phyloP scores from a whole-genome alignment of 768 basidiomycete species.

The Hirschioporus abietinus region DNA sequence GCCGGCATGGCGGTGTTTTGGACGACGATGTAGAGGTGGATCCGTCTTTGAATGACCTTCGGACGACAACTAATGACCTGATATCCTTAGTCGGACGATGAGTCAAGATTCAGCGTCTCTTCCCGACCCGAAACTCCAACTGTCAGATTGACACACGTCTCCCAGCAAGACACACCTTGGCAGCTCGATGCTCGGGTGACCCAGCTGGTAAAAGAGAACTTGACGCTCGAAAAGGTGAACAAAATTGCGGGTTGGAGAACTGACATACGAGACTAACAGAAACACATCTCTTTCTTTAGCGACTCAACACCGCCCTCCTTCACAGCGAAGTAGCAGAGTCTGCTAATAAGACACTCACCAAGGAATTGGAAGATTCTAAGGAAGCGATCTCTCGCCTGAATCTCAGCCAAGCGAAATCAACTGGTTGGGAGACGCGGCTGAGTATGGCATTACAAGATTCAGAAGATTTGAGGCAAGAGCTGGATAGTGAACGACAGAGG shows the following conservation, averaged over 20 bases:
- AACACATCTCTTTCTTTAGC: slow-evolving; percentile 33
- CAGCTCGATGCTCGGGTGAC: slow-evolving; percentile 31
- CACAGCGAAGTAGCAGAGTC: slow-evolving; percentile 80
- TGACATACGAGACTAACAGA: slow-evolving; percentile 8
- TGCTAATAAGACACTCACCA: slow-evolving; percentile 66
- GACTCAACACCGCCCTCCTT: slow-evolving; percentile 70
- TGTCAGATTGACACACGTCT: not conserved
- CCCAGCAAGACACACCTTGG: not conserved
- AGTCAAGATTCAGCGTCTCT: not conserved
- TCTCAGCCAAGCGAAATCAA: slow-evolving; percentile 61
- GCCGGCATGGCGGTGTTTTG: slow-evolving; percentile 48
- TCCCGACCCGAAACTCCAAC: slow-evolving; percentile 7
- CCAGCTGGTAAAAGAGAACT: slow-evolving; percentile 49
- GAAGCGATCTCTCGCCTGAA: slow-evolving; percentile 61
- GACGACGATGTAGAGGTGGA: not conserved
- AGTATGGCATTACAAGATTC: slow-evolving; percentile 63
- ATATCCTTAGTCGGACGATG: not conserved
- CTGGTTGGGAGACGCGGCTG: slow-evolving; percentile 66
- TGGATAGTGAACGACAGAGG: slow-evolving; percentile 62
- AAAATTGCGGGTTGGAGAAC: not conserved
- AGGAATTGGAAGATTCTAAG: slow-evolving; percentile 72
- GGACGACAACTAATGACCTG: not conserved
- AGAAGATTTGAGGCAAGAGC: slow-evolving; percentile 82
- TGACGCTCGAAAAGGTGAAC: slow-evolving; percentile 53
- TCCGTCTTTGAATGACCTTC: not conserved